Percentiles rank a stretch among this genome's conserved stretches.
Evolutionary conservation across 192 early-diverging fungal species (phyloP).

Genomic region (Diversispora eburnea): DNA sequence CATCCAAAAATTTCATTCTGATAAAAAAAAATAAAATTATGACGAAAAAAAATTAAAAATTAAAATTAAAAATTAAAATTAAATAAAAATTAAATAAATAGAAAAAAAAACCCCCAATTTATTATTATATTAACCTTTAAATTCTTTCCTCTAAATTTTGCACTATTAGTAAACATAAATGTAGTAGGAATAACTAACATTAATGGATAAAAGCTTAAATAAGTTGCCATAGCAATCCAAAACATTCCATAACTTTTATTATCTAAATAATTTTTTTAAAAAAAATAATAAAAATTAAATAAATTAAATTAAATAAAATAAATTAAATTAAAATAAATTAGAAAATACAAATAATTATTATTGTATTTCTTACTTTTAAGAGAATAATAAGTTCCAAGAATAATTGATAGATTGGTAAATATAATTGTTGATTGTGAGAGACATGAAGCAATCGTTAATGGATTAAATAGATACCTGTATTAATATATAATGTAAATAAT

Average conservation of each 20-base stretch:
- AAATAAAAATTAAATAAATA: too few relatives aligned
- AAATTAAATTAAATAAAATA: background rate
- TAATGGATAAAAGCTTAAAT: conserved; percentile 83
- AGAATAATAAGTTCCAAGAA: conserved; percentile 69
- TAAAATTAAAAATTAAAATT: background rate
- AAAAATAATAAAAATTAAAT: background rate
- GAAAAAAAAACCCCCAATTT: background rate
- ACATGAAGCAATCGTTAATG: conserved; percentile 72
- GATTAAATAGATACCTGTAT: conserved; percentile 74
- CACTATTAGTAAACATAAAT: conserved; percentile 39
- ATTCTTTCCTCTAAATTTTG: background rate
- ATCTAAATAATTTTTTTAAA: conserved; percentile 35
- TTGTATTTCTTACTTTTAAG: conserved; percentile 40
- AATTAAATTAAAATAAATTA: background rate
- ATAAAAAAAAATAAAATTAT: background rate
- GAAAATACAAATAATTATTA: background rate
- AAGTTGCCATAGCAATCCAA: conserved; percentile 75
- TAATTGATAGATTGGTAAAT: conserved; percentile 73
- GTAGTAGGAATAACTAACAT: conserved; percentile 69
- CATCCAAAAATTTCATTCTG: conserved; percentile 28
- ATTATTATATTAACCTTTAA: background rate
- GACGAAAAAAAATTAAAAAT: background rate
- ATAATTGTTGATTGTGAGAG: conserved; percentile 69
- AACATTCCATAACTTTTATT: conserved; percentile 54
- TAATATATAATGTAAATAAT: background rate